Percentiles rank a stretch among this genome's conserved stretches.
These are phyloP conservation scores for Endogone sp. DNA, from an alignment of 192 early-diverging fungal genomes.

Conservation along the genomic window DNA sequence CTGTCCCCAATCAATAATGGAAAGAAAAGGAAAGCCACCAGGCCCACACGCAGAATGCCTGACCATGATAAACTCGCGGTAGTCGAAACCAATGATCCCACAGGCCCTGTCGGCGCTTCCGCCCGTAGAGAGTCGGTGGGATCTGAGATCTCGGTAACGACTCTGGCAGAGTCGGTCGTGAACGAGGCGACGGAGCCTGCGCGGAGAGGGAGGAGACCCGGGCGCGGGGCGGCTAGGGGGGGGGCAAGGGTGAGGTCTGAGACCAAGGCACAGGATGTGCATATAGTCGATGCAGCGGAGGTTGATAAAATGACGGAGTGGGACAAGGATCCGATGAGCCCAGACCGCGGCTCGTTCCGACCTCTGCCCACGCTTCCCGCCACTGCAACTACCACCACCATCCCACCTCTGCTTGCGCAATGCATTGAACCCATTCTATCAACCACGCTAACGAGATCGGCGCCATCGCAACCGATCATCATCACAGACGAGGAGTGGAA, in stretches of 20 bases:
- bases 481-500: neutral
- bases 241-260: neutral
- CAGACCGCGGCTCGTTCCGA: neutral
- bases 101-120: neutral
- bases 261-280: neutral
- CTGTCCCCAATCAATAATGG: no score
- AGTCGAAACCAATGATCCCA: neutral
- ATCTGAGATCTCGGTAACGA: neutral
- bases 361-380: neutral
- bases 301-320: neutral
- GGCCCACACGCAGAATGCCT: neutral
- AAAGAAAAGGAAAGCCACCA: neutral
- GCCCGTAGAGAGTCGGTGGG: neutral
- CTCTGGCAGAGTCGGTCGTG: neutral
- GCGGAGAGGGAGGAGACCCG: neutral
- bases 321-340: no score
- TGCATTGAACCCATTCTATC: neutral
- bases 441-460: neutral
- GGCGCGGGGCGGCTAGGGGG: neutral
- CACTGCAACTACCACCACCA: neutral
- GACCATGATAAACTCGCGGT: neutral
- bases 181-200: neutral
- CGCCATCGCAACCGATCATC: neutral
- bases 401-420: neutral
- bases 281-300: neutral